Evolutionary conservation across 2,329 filamentous ascomycete species (phyloP).

Genomic region (Penicillium sp.): DNA sequence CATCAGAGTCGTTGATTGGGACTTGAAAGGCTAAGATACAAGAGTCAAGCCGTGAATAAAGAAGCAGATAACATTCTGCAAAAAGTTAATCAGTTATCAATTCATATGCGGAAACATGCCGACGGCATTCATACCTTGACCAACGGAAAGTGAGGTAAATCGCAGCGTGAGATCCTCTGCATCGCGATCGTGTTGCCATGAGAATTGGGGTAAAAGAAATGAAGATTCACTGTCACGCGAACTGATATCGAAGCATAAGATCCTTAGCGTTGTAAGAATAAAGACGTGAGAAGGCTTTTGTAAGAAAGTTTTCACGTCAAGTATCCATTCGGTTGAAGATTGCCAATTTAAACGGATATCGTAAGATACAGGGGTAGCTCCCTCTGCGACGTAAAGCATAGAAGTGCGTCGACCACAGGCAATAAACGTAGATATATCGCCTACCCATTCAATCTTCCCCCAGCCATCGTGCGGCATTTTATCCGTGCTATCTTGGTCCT

Average conservation of each 20-base stretch:
- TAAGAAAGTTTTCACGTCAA: constrained; percentile 49
- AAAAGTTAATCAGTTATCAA: constrained; percentile 7
- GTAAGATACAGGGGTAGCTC: constrained; percentile 22
- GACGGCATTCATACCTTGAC: constrained; percentile 27
- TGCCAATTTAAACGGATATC: constrained; percentile 34
- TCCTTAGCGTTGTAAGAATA: constrained; percentile 51
- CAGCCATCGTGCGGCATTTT: constrained; percentile 39
- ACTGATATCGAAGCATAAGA: constrained; percentile 45
- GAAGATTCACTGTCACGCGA: constrained; percentile 21
- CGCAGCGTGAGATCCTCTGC: constrained; percentile 51
- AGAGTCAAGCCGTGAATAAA: constrained; percentile 38
- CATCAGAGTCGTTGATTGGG: constrained; percentile 21
- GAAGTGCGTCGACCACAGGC: constrained; percentile 48
- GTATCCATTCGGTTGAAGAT: constrained; percentile 48
- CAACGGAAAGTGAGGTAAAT: constrained; percentile 29
- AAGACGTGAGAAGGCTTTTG: constrained; percentile 43
- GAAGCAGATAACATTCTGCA: constrained; percentile 33
- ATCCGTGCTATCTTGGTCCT: constrained; percentile 11
- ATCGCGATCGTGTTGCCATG: constrained; percentile 54
- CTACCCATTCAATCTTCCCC: constrained; percentile 40
- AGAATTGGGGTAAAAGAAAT: constrained; percentile 38
- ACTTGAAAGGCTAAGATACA: constrained; percentile 32
- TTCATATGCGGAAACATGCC: neutral
- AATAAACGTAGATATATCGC: constrained; percentile 40
- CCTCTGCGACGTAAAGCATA: constrained; percentile 33